These are phyloP conservation scores for Stachybotrys elegans DNA, from an alignment of 2,329 filamentous ascomycete genomes.

Conservation along the genomic window DNA sequence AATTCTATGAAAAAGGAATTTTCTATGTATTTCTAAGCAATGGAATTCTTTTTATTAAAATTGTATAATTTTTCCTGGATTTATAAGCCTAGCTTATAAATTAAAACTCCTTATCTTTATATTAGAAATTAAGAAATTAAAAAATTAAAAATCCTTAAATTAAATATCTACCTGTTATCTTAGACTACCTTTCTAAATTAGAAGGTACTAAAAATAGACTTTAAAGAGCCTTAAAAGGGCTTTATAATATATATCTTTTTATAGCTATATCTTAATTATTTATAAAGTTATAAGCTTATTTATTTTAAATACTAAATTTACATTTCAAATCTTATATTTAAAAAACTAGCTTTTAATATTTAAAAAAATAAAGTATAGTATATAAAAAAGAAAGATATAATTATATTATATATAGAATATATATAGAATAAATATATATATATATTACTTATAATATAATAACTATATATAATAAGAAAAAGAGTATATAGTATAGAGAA, in stretches of 20 bases:
- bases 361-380: conserved; percentile 1
- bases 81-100: background rate
- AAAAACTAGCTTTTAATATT: background rate
- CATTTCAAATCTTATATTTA: background rate
- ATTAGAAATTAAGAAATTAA: background rate
- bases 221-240: background rate
- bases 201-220: background rate
- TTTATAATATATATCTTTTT: background rate
- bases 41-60: too few relatives aligned
- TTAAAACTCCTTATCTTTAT: background rate
- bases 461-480: background rate
- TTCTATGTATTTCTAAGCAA: too few relatives aligned
- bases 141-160: background rate
- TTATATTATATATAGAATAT: background rate
- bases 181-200: background rate
- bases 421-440: background rate
- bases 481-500: background rate
- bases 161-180: background rate
- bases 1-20: too few relatives aligned
- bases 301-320: conserved; percentile 1
- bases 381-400: conserved; percentile 1
- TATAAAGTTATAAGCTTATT: conserved; percentile 2
- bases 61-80: background rate
- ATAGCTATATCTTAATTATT: background rate
- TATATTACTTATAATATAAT: conserved; percentile 2